Conservation (phyloP, 164 flowering plant species). For the Brasenia schreberi region DNA sequence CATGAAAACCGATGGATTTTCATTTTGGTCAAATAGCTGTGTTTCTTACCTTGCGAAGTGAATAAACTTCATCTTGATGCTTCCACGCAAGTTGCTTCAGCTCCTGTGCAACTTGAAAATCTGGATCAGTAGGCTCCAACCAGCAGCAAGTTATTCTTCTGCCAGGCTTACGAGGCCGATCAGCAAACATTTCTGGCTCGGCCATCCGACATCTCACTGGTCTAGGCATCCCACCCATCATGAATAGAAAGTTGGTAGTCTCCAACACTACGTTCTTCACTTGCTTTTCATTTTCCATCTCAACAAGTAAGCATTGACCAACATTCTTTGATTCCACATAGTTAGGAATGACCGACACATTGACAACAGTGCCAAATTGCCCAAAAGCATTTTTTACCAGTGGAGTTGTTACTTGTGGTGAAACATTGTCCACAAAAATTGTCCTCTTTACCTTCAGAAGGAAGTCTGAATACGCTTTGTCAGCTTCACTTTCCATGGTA, state of each 20-base stretch:
- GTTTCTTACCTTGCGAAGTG: conserved; percentile 34
- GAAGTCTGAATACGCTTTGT: conserved; percentile 41
- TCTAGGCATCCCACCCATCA: conserved; percentile 83
- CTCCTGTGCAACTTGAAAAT: conserved; percentile 38
- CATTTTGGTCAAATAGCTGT: background rate
- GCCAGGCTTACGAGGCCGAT: conserved; percentile 55
- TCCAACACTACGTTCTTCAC: conserved; percentile 21
- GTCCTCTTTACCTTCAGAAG: conserved; percentile 52
- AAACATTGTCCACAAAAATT: conserved; percentile 48
- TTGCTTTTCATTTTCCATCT: conserved; percentile 37
- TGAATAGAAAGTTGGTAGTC: conserved; percentile 32
- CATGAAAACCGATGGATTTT: background rate
- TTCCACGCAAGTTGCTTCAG: conserved; percentile 27
- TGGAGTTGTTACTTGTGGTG: conserved; percentile 38
- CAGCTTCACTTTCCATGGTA: background rate
- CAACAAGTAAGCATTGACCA: conserved; percentile 52
- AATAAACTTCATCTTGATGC: conserved; percentile 16
- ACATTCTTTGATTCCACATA: conserved; percentile 21
- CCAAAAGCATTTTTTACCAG: conserved; percentile 47
- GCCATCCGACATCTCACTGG: conserved; percentile 63
- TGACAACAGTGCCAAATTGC: conserved; percentile 60
- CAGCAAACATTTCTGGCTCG: conserved; percentile 42
- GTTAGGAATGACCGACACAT: conserved; percentile 46
- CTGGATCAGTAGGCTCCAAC: conserved; percentile 54
- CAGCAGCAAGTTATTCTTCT: conserved; percentile 30